A percentile compares a stretch with the other conserved stretches of the same genome.
Evolutionary conservation across 176 grass and related monocot genomes (phyloP).

Genomic region (Bolboschoenus planiculmis): DNA sequence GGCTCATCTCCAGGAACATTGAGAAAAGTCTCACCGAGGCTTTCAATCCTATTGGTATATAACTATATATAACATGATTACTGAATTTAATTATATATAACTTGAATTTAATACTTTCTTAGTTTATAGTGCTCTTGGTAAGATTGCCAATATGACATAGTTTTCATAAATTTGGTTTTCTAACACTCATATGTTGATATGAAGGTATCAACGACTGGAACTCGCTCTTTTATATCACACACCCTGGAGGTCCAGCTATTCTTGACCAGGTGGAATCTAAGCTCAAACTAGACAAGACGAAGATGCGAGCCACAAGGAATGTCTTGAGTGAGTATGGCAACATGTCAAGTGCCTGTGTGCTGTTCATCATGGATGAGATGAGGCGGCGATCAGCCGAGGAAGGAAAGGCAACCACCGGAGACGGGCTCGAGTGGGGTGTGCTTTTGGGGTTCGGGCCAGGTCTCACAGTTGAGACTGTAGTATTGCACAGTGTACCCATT

Average conservation of each 20-base stretch:
- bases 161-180: not conserved
- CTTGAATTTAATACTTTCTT: too few species aligned
- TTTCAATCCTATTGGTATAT: conserved; percentile 47
- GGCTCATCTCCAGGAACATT: conserved; percentile 87
- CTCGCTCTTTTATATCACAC: conserved; percentile 87
- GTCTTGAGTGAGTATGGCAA: conserved; percentile 71
- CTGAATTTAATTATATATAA: not conserved
- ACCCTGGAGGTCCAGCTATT: conserved; percentile 72
- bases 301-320: conserved; percentile 60
- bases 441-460: conserved; percentile 92
- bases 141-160: not conserved
- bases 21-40: conserved; percentile 57
- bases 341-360: conserved; percentile 88
- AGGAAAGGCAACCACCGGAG: conserved; percentile 59
- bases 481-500: conserved; percentile 63
- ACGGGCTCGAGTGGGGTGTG: conserved; percentile 93
- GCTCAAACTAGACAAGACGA: conserved; percentile 41
- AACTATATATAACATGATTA: not conserved
- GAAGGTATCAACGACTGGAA: conserved; percentile 70
- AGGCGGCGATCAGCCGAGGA: conserved; percentile 75
- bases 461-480: conserved; percentile 87
- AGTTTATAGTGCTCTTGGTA: not conserved
- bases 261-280: conserved; percentile 88
- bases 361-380: conserved; percentile 97
- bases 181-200: not conserved